These are phyloP conservation scores for Suillus sp. DNA, from an alignment of 768 basidiomycete genomes.

Conservation along the genomic window DNA sequence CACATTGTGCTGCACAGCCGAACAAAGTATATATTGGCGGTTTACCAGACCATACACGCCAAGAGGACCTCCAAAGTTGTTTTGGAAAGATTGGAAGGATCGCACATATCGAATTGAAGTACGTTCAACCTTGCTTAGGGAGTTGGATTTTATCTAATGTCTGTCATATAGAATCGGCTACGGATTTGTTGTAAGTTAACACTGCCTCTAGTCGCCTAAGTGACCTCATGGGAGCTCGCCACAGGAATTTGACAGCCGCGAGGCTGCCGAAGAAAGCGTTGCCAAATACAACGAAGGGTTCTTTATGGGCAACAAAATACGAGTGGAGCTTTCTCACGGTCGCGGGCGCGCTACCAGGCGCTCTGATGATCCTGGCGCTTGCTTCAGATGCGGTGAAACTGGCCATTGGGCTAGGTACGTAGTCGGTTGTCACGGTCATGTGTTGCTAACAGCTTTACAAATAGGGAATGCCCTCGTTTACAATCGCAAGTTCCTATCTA, in stretches of 20 bases:
- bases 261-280: constrained; percentile 85
- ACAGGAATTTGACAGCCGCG: constrained; percentile 81
- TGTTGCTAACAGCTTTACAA: constrained; percentile 11
- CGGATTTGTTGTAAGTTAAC: constrained; percentile 79
- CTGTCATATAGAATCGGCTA: constrained; percentile 66
- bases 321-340: constrained; percentile 83
- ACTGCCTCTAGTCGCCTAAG: background rate
- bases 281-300: constrained; percentile 86
- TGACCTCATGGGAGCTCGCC: constrained; percentile 14
- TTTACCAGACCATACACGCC: constrained; percentile 82
- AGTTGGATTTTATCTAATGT: constrained; percentile 19
- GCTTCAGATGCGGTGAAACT: constrained; percentile 83
- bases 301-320: constrained; percentile 93
- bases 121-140: constrained; percentile 34
- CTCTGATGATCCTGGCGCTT: constrained; percentile 83
- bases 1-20: constrained; percentile 72
- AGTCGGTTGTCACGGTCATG: background rate
- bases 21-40: constrained; percentile 94
- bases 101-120: constrained; percentile 82
- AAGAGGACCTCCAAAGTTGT: constrained; percentile 83
- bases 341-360: constrained; percentile 82
- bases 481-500: constrained; percentile 46
- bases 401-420: constrained; percentile 89
- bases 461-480: constrained; percentile 73
- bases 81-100: constrained; percentile 85